phyloP scores from a whole-genome alignment of 2,329 filamentous ascomycete genomes.

The Penicillium glabrum region DNA sequence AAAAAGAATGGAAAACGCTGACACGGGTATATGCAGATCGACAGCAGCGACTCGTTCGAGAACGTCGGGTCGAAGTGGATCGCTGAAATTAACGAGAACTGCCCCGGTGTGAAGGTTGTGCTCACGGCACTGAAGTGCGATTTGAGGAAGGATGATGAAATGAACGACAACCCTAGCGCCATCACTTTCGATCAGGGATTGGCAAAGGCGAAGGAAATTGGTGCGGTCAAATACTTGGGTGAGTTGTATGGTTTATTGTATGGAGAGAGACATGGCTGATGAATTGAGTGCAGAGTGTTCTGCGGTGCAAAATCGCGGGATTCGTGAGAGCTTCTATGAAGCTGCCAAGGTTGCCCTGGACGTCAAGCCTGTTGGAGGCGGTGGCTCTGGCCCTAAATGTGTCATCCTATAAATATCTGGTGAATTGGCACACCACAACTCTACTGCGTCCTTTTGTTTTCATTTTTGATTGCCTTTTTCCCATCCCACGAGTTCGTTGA shows the following conservation, averaged over 20 bases:
- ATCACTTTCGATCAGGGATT: conserved; percentile 91
- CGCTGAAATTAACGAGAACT: conserved; percentile 96
- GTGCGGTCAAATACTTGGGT: conserved; percentile 87
- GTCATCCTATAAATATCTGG: conserved; percentile 31
- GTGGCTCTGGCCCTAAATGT: conserved; percentile 33
- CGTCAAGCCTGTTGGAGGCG: conserved; percentile 42
- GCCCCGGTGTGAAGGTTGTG: conserved; percentile 90
- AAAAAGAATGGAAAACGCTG: neutral
- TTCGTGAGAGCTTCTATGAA: conserved; percentile 98
- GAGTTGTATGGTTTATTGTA: conserved; percentile 23
- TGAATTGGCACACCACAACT: neutral
- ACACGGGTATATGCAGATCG: conserved; percentile 55
- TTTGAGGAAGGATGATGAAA: conserved; percentile 74
- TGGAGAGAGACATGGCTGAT: neutral
- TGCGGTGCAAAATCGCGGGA: conserved; percentile 94
- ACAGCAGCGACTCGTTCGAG: conserved; percentile 93
- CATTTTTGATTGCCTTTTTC: neutral
- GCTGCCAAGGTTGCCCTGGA: conserved; percentile 86
- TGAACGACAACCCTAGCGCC: conserved; percentile 62
- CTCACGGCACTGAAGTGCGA: conserved; percentile 97
- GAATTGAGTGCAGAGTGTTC: conserved; percentile 71
- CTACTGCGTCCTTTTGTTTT: conserved; percentile 3
- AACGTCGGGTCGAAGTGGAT: conserved; percentile 99
- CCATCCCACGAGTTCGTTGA: conserved; percentile 11
- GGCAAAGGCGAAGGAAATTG: conserved; percentile 86